phyloP scores from a whole-genome alignment of 108 stramenopile genomes.

The Pinguiococcus pyrenoidosus region DNA sequence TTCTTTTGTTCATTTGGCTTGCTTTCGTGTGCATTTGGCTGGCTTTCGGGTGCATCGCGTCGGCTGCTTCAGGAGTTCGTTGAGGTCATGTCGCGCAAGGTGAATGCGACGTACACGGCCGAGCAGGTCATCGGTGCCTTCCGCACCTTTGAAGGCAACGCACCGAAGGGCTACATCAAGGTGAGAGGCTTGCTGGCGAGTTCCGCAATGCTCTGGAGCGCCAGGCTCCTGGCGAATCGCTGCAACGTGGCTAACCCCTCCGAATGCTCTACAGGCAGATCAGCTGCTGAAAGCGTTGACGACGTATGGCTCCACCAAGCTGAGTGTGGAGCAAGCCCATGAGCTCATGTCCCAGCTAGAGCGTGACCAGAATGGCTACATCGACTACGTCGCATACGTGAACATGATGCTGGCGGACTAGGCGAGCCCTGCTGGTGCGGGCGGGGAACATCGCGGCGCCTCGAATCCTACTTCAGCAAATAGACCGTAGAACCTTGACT shows the following conservation, averaged over 20 bases:
- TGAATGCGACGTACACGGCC: conserved; percentile 47
- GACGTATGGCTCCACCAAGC: conserved; percentile 42
- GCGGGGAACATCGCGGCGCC: too few species aligned
- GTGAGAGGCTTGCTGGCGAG: background rate
- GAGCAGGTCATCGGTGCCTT: conserved; percentile 50
- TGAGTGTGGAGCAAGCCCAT: conserved; percentile 44
- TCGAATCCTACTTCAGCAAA: too few species aligned
- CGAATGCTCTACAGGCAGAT: conserved; percentile 2
- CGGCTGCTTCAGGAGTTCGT: too few species aligned
- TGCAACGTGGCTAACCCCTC: too few species aligned
- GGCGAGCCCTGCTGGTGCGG: too few species aligned
- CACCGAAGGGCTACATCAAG: conserved; percentile 38
- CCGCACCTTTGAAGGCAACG: conserved; percentile 35
- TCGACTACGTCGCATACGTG: conserved; percentile 51
- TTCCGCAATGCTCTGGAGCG: background rate
- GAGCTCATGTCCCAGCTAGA: conserved; percentile 49
- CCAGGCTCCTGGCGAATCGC: too few species aligned
- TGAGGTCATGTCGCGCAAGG: conserved; percentile 42
- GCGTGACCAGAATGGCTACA: conserved; percentile 37
- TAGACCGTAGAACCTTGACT: too few species aligned
- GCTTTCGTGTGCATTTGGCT: background rate
- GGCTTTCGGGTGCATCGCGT: background rate
- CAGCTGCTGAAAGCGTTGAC: conserved; percentile 30
- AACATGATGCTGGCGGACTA: conserved; percentile 40
- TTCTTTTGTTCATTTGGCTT: background rate